Evolutionary conservation across 2,329 filamentous ascomycete genomes (phyloP).

Genomic region (Arthrobotrys megalospora): DNA sequence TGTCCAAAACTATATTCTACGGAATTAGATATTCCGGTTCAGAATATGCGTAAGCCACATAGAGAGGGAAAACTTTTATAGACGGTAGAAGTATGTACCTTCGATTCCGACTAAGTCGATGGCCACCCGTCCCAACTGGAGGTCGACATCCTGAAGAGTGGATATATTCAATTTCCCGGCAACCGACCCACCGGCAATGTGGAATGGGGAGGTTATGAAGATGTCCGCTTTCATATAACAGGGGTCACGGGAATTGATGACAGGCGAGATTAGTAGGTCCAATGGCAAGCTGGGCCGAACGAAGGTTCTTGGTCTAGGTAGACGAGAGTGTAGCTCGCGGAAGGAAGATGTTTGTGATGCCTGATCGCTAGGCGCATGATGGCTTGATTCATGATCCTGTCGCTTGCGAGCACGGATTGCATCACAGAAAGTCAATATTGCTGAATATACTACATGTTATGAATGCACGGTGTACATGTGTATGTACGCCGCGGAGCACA

Average conservation of each 20-base stretch:
- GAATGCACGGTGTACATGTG: background rate
- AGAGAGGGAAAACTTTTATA: constrained; percentile 22
- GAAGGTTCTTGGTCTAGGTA: constrained; percentile 46
- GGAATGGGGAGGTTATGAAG: constrained; percentile 56
- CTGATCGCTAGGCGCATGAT: constrained; percentile 55
- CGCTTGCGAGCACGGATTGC: constrained; percentile 22
- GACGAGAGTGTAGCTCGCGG: constrained; percentile 30
- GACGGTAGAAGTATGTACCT: constrained; percentile 54
- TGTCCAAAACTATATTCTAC: constrained; percentile 61
- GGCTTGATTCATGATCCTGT: constrained; percentile 46
- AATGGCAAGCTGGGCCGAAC: constrained; percentile 45
- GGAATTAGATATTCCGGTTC: constrained; percentile 18
- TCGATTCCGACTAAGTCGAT: constrained; percentile 64
- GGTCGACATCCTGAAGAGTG: constrained; percentile 57
- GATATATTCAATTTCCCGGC: constrained; percentile 64
- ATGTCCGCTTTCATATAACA: constrained; percentile 38
- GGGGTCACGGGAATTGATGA: constrained; percentile 28
- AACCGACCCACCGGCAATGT: constrained; percentile 62
- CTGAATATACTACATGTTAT: background rate
- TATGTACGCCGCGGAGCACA: background rate
- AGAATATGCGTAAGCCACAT: constrained; percentile 11
- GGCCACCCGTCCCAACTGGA: constrained; percentile 63
- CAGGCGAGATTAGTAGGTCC: constrained; percentile 39
- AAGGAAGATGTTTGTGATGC: constrained; percentile 40
- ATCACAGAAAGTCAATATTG: constrained; percentile 29